phyloP scores from a whole-genome alignment of 352 stramenopile species.

The Phytophthora foliorum region DNA sequence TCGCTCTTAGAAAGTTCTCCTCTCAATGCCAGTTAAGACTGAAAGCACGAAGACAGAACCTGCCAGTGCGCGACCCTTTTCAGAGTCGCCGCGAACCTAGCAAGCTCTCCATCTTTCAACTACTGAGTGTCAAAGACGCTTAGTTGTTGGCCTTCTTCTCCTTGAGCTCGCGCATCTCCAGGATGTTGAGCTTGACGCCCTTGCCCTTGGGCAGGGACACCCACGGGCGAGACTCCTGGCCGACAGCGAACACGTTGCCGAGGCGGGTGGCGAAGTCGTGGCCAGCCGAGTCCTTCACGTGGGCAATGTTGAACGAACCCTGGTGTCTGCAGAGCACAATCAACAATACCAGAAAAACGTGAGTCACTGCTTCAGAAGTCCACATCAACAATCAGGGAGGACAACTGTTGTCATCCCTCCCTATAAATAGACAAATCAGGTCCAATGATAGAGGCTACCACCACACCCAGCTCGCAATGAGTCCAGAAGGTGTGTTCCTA shows the following conservation, averaged over 20 bases:
- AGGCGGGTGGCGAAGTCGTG: conserved; percentile 98
- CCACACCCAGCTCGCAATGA: conserved; percentile 92
- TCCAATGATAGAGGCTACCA: conserved; percentile 41
- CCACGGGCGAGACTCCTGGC: conserved; percentile 92
- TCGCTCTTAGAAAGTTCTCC: conserved; percentile 49
- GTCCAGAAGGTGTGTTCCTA: conserved; percentile 92
- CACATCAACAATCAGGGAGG: conserved; percentile 5
- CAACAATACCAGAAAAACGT: conserved; percentile 39
- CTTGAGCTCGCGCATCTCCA: conserved; percentile 94
- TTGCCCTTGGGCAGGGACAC: conserved; percentile 98
- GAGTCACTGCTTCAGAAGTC: conserved; percentile 20
- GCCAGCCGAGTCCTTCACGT: conserved; percentile 98
- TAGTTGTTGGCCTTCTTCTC: conserved; percentile 85
- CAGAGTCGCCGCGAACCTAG: conserved; percentile 29
- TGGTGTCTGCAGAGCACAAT: conserved; percentile 88
- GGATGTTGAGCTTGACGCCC: conserved; percentile 99
- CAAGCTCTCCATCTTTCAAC: conserved; percentile 13
- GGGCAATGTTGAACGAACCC: conserved; percentile 99
- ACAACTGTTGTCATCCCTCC: neutral
- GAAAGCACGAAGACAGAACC: conserved; percentile 6
- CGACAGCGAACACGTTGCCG: conserved; percentile 98
- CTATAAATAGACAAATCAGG: conserved; percentile 12
- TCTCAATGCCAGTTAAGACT: conserved; percentile 30
- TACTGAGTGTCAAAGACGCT: conserved; percentile 26
- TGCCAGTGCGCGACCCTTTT: conserved; percentile 24